Conservation (phyloP, 176 grass and related monocot genomes). For the Themeda triandra region DNA sequence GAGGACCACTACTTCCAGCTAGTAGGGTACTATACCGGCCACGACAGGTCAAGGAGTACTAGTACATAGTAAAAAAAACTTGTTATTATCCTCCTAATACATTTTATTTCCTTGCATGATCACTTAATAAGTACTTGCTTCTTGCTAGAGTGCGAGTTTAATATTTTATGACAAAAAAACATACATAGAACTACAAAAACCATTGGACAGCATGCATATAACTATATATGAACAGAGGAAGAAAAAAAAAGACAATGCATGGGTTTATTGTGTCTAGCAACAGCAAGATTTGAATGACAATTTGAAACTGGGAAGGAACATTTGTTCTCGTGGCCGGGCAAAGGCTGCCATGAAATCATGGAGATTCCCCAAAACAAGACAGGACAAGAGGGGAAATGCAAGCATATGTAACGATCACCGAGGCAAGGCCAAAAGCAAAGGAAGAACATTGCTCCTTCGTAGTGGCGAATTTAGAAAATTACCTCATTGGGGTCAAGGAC, state of each 20-base stretch:
- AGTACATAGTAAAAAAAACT: too few relatives aligned
- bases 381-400: constrained; percentile 32
- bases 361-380: constrained; percentile 43
- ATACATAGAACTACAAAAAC: too few relatives aligned
- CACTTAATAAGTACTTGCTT: too few relatives aligned
- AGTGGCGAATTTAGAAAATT: too few relatives aligned
- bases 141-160: too few relatives aligned
- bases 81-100: too few relatives aligned
- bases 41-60: too few relatives aligned
- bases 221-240: background rate
- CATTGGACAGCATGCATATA: background rate
- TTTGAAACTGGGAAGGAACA: constrained; percentile 14
- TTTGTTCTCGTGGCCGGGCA: background rate
- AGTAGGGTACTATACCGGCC: too few relatives aligned
- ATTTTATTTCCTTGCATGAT: too few relatives aligned
- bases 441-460: background rate
- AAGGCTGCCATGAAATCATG: constrained; percentile 50
- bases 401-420: constrained; percentile 8
- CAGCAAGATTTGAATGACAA: background rate
- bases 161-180: background rate
- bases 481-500: too few relatives aligned
- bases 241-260: too few relatives aligned
- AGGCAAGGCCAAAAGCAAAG: constrained; percentile 28
- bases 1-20: too few relatives aligned
- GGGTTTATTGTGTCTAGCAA: background rate